Base-by-base conservation (phyloP, 2,329 filamentous ascomycete genomes). In the Stachybotrys chlorohalonatus region DNA sequence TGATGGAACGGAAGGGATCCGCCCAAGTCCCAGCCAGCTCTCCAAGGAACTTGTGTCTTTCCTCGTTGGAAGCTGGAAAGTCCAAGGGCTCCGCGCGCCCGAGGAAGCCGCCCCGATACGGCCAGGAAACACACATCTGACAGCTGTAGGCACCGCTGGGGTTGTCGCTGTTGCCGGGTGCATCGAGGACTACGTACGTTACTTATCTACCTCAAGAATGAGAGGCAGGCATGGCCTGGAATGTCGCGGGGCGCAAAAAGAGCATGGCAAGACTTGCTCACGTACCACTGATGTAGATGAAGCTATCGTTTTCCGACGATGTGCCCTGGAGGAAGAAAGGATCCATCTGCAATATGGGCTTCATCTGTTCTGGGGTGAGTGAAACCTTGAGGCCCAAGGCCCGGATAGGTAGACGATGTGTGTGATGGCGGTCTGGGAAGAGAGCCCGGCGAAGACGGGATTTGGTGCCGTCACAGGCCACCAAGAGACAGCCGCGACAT, bases 271-370 rank as follows among this genome's bases (percentile, higher is more conserved):
- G 9, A 42, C 9, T 9, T 42, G 9, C 36, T 0, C 6, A 62
- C 73, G 55, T 59, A 78, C 76, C 66, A 52, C 77, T 80, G 55
- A 81, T 75, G 60, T 77, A 84, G 16, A 80, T 62, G 60, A 77
- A 83, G 0, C 73, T 71, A 47, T 78, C 71, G 5, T 78, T 76
- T 31, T 70, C 64, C 0, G 80, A 79, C 45, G 81, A 73, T 1
- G 74, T 73, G 0, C 80, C 80, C 52, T 83, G 79, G 17, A 83
- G 71, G 52, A 83, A 79, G 47, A 75, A 79, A 0, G 80, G 75
- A 53, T 84, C 80, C 0, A 82, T 70, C 1, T 66, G 66, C 6
- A 69, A 68, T 3, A 81, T 68, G 0, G 72, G 70, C 1, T 65
- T 63, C 16, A 77, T 70, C 46, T 78, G 65, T 15, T 72, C 67